phyloP scores from a whole-genome alignment of 345 rosid species.

The Erodium maritimum region DNA sequence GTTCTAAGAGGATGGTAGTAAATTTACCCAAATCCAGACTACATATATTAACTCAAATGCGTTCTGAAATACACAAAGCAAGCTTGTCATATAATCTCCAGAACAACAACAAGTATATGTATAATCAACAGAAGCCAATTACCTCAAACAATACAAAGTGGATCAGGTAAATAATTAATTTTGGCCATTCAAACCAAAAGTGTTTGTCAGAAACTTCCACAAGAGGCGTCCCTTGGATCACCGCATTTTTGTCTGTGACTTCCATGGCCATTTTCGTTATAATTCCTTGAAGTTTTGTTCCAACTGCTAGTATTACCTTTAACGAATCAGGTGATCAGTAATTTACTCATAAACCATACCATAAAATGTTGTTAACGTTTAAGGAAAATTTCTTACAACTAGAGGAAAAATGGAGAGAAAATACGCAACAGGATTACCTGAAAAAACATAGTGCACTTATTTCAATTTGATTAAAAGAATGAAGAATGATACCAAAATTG shows the following conservation, averaged over 20 bases:
- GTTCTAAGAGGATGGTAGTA: not conserved
- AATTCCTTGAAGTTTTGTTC: constrained; percentile 84
- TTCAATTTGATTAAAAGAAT: not conserved
- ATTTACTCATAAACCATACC: not conserved
- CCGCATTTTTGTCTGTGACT: constrained; percentile 76
- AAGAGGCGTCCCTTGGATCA: constrained; percentile 94
- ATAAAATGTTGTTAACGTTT: not conserved
- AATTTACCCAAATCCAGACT: constrained; percentile 85
- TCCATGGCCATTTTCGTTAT: constrained; percentile 83
- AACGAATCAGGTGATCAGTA: not conserved
- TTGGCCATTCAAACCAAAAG: constrained; percentile 84
- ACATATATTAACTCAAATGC: constrained; percentile 94
- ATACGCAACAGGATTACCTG: constrained; percentile 66
- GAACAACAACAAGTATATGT: not conserved
- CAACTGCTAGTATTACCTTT: constrained; percentile 74
- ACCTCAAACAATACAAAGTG: constrained; percentile 95
- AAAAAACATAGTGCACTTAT: constrained; percentile 2
- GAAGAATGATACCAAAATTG: constrained; percentile 8
- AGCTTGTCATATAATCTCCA: not conserved
- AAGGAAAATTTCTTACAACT: constrained; percentile 36
- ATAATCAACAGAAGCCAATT: not conserved
- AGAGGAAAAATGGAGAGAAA: constrained; percentile 58
- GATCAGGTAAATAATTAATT: constrained; percentile 56
- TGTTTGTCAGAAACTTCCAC: constrained; percentile 75
- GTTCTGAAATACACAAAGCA: constrained; percentile 34